Base-by-base conservation (phyloP, 768 basidiomycete species). In the Mycena amicta region DNA sequence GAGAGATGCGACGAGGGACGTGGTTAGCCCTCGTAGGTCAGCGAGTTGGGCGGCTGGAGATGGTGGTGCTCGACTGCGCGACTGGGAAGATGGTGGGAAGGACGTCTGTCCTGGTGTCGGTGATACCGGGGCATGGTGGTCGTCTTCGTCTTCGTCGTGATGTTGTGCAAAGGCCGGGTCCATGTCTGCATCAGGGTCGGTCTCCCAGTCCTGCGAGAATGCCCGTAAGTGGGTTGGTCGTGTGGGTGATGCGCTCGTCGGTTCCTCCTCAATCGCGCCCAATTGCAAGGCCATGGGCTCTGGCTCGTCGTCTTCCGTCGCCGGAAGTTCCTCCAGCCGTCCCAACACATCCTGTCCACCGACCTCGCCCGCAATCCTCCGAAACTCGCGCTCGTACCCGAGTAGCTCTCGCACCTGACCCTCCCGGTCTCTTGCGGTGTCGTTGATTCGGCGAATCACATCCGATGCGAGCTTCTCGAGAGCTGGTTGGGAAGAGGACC, bases 341-440 rank as follows among this genome's bases (percentile, higher is more conserved):
- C 85, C 84, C 11, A 95, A 77, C 11, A 84, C 84, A 37, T 93
- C 92, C 37, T 75, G 81, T 20, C 92, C 92, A 37, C 89, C 89
- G 18, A 90, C 83, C 70, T 93, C 91, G 4, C 82, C 84, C 1
- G 86, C 84, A 64, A 92, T 89, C 68, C 85, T 85, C 63, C 83
- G 81, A 67, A 95, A 85, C 71, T 93, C 88, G 52, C 91, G 83
- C 67, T 94, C 92, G 68, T 81, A 89, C 61, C 87, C 89, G 31
- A 87, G 74, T 53, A 95, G 72, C 67, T 87, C 90, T 52, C 93
- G 87, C 3, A 92, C 83, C 72, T 95, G 93, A 2, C 79, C 81
- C 70, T 95, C 93, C 56, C 93, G 83, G 65, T 92, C 87, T 47
- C 86, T 84, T 31, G 84, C 83, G 13, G 86, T 82, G 55, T 89